Base-by-base conservation (phyloP, 768 basidiomycete species). In the Macrolepiota dolichaula region DNA sequence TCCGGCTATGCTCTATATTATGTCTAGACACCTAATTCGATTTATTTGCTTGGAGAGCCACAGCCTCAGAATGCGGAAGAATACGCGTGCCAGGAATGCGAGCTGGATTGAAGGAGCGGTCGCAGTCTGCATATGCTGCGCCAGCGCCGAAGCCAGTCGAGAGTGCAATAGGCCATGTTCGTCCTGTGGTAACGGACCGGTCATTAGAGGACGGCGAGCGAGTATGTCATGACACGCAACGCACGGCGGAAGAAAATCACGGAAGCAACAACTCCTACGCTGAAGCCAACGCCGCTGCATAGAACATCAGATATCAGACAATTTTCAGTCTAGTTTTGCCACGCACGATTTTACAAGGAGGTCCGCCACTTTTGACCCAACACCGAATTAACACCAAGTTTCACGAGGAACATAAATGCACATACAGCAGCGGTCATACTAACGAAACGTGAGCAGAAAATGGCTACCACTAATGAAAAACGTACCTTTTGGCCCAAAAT, bases 71-170 rank as follows among this genome's bases (percentile, higher is more conserved):
- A 47, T 72, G 73, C 51, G 81, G 79, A 66, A 94, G 73, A 69
- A 94, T 82, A 64, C 90, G 85, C 49, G 88, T 90, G 62, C 94
- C 94, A 19, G 93, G 87, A 72, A 94, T 84, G 68, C 93, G 84
- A 51, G 94, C 89, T 19, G 92, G 90, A 76, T 94, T 94, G 85
- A 96, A 96, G 15, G 90, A 88, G 53, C 93, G 85, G 77, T 96
- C 92, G 75, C 94, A 95, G 81, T 96, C 94, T 32, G 91, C 87
- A 71, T 93, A 95, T 29, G 94, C 92, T 55, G 86, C 85, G 46
- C 94, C 94, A 42, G 87, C 82, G 36, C 94, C 94, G 71, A 95
- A 94, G 37, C 94, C 94, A 5, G 91, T 91, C 15, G 89, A 80
- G 59, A 96, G 83, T 32, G 91, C 86, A 65, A 96, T 87, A 49